A percentile compares a stretch with the other conserved stretches of the same genome.
These are phyloP conservation scores for Suhomyces kunorum DNA, from an alignment of 1,139 yeast species.

Conservation along the genomic window DNA sequence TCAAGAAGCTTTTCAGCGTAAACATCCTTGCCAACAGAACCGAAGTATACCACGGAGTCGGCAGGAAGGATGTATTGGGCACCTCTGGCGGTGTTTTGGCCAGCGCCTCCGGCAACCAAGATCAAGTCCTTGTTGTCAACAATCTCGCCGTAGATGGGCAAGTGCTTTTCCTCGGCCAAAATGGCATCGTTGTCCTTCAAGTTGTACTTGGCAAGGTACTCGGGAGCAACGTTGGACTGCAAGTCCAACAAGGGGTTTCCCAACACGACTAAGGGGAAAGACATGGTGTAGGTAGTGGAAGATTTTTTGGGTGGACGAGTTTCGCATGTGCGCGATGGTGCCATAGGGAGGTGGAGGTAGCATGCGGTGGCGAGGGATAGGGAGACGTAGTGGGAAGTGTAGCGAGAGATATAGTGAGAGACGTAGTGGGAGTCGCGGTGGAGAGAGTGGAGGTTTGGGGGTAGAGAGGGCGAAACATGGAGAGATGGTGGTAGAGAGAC, in stretches of 20 bases:
- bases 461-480: too few relatives aligned
- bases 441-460: too few relatives aligned
- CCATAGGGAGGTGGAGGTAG: constrained; percentile 1
- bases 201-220: constrained; percentile 74
- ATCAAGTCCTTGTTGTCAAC: constrained; percentile 61
- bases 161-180: constrained; percentile 83
- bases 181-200: constrained; percentile 94
- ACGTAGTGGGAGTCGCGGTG: too few relatives aligned
- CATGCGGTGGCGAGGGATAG: too few relatives aligned
- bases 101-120: constrained; percentile 97
- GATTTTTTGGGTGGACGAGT: not conserved
- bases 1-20: constrained; percentile 77
- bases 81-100: constrained; percentile 98
- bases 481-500: too few relatives aligned
- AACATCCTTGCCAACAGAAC: constrained; percentile 92
- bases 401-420: too few relatives aligned
- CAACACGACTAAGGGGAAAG: constrained; percentile 49
- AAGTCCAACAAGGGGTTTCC: constrained; percentile 79
- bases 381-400: too few relatives aligned
- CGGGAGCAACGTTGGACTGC: constrained; percentile 74
- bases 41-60: constrained; percentile 87
- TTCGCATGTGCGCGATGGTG: not conserved
- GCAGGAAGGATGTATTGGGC: constrained; percentile 89
- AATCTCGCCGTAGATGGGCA: constrained; percentile 82
- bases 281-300: constrained; percentile 27